These are phyloP conservation scores for Ophioceras dolichostomum DNA, from an alignment of 2,329 filamentous ascomycete species.

Conservation along the genomic window DNA sequence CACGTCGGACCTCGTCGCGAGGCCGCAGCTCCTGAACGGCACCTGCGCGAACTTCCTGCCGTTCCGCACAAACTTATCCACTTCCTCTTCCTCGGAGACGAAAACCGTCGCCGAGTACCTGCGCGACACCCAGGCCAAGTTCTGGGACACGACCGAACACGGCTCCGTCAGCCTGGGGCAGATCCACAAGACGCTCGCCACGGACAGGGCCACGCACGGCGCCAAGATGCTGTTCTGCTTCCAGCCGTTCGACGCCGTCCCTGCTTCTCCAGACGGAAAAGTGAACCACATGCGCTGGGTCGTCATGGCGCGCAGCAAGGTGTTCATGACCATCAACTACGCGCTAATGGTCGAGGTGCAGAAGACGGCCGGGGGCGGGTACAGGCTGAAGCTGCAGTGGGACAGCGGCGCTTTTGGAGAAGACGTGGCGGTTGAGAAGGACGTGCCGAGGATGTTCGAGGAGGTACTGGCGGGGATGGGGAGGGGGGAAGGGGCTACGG, in stretches of 20 bases:
- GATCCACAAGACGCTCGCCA: conserved; percentile 2
- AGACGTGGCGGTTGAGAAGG: too few species aligned
- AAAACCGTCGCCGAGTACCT: conserved; percentile 5
- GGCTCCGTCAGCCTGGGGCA: conserved; percentile 3
- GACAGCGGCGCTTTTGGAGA: too few species aligned
- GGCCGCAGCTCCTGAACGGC: conserved; percentile 23
- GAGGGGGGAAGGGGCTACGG: too few species aligned
- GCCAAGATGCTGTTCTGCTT: conserved; percentile 2
- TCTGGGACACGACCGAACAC: conserved; percentile 6
- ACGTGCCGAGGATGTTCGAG: too few species aligned
- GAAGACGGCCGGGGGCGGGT: conserved; percentile 3
- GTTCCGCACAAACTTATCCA: too few species aligned
- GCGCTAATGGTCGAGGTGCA: conserved; percentile 9
- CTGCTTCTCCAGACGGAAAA: conserved; percentile 3
- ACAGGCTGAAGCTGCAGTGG: conserved; percentile 9
- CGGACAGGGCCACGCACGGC: neutral
- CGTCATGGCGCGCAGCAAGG: conserved; percentile 10
- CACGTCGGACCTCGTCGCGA: conserved; percentile 15
- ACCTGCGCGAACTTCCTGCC: conserved; percentile 24
- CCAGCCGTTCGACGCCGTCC: conserved; percentile 7
- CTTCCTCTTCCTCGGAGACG: too few species aligned
- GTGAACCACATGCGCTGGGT: conserved; percentile 7
- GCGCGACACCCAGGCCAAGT: conserved; percentile 2
- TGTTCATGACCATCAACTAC: conserved; percentile 8
- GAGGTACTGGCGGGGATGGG: too few species aligned